Evolutionary conservation across 177 flowering plant species (phyloP).

Genomic region (Vitis hybrid): DNA sequence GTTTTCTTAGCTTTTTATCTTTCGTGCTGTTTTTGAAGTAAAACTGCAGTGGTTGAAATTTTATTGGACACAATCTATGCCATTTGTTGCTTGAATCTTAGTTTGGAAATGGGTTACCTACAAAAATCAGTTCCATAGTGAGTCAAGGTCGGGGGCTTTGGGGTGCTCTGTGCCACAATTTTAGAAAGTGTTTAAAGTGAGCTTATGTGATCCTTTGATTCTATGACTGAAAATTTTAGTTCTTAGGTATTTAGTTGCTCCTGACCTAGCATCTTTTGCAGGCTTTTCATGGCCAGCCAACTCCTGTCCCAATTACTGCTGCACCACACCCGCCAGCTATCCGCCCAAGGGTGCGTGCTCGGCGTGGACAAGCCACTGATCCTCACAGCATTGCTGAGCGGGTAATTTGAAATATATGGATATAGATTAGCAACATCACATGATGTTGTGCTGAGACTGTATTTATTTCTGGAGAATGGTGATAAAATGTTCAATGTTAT

Average conservation of each 20-base stretch:
- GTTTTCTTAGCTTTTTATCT: too few relatives aligned
- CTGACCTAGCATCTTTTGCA: constrained; percentile 16
- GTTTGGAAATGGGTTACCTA: not conserved
- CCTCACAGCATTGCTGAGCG: constrained; percentile 85
- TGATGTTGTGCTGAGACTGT: not conserved
- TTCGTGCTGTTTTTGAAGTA: too few relatives aligned
- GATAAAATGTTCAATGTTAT: not conserved
- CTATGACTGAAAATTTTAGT: not conserved
- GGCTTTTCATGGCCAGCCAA: constrained; percentile 52
- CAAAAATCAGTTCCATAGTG: not conserved
- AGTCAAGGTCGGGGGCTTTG: not conserved
- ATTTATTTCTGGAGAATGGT: not conserved
- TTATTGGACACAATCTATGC: too few relatives aligned
- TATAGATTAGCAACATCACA: not conserved
- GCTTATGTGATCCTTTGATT: not conserved
- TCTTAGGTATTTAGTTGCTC: not conserved
- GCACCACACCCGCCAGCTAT: constrained; percentile 56
- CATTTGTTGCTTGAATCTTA: too few relatives aligned
- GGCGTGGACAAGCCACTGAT: constrained; percentile 83
- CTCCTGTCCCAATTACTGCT: constrained; percentile 32
- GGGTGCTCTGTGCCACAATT: not conserved
- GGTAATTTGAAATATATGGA: constrained; percentile 30
- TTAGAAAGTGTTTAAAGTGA: not conserved
- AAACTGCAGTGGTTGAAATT: too few relatives aligned
- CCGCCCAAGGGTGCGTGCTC: constrained; percentile 76